Conservation (phyloP, 192 early-diverging fungal species). For the Phlyctochytrium planicorne region DNA sequence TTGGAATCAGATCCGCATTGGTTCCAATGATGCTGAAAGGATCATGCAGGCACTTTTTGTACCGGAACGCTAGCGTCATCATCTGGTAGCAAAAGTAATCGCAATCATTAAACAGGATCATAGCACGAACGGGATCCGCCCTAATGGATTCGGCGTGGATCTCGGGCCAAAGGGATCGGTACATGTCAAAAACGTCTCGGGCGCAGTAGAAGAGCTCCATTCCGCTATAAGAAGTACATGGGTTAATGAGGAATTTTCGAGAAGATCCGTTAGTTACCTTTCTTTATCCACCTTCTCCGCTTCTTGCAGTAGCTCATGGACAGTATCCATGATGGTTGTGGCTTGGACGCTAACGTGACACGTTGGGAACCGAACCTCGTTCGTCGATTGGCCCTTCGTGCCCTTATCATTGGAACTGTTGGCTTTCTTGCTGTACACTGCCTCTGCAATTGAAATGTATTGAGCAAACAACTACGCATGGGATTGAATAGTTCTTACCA, state of each 20-base stretch:
- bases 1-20: slow-evolving; percentile 53
- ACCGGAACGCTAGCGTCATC: slow-evolving; percentile 46
- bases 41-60: slow-evolving; percentile 36
- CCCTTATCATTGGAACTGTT: too few species aligned
- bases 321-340: slow-evolving; percentile 41
- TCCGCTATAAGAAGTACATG: slow-evolving; percentile 11
- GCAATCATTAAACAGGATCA: slow-evolving; percentile 72
- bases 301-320: slow-evolving; percentile 29
- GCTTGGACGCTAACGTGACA: slow-evolving; percentile 39
- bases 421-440: too few species aligned
- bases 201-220: slow-evolving; percentile 30
- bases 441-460: too few species aligned
- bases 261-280: slow-evolving; percentile 6
- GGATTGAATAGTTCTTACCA: too few species aligned
- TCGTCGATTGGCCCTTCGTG: too few species aligned
- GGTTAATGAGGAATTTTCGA: not conserved
- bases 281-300: slow-evolving; percentile 13
- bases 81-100: slow-evolving; percentile 48
- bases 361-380: slow-evolving; percentile 26
- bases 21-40: slow-evolving; percentile 35
- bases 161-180: slow-evolving; percentile 60
- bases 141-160: slow-evolving; percentile 56
- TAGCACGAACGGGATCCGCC: slow-evolving; percentile 47
- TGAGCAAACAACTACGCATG: too few species aligned
- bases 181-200: slow-evolving; percentile 57